These are phyloP conservation scores for Penicillium fimorum DNA, from an alignment of 495 filamentous ascomycete genomes.

Conservation along the genomic window DNA sequence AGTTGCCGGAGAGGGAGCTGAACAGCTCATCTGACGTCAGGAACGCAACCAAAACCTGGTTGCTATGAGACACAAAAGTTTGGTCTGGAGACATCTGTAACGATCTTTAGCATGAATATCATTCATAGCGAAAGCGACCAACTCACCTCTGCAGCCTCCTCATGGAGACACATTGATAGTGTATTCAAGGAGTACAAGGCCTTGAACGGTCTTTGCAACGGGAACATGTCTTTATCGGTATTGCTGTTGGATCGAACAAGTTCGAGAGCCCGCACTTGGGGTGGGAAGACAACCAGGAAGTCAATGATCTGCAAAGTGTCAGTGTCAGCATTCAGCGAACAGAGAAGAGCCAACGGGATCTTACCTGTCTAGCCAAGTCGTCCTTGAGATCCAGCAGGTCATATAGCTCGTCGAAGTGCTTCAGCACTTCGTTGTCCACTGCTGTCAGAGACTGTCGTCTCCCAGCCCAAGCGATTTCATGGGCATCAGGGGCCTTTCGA, in stretches of 20 bases:
- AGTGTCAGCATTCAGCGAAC: slow-evolving; percentile 10
- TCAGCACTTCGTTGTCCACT: slow-evolving; percentile 73
- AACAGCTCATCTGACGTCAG: slow-evolving; percentile 39
- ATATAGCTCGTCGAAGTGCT: slow-evolving; percentile 85
- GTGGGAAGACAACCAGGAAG: slow-evolving; percentile 71
- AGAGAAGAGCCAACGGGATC: not conserved
- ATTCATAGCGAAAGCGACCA: slow-evolving; percentile 10
- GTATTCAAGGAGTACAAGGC: slow-evolving; percentile 71
- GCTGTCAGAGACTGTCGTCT: slow-evolving; percentile 41
- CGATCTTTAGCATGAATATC: not conserved
- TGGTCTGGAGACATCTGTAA: slow-evolving; percentile 33
- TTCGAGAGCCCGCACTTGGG: slow-evolving; percentile 59
- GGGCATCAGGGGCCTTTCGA: slow-evolving; percentile 40
- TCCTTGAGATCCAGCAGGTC: slow-evolving; percentile 75
- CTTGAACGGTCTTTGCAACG: slow-evolving; percentile 67
- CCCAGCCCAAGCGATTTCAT: slow-evolving; percentile 27
- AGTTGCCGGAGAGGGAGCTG: slow-evolving; percentile 17
- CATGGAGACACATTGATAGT: slow-evolving; percentile 52
- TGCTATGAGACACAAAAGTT: slow-evolving; percentile 45
- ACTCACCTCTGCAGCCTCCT: slow-evolving; percentile 38
- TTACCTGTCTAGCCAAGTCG: slow-evolving; percentile 64
- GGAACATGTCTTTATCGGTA: slow-evolving; percentile 61
- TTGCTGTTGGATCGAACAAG: slow-evolving; percentile 55
- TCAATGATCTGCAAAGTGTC: slow-evolving; percentile 58
- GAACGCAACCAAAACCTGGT: slow-evolving; percentile 39